These are phyloP conservation scores for Colletotrichum magnum DNA, from an alignment of 2,329 filamentous ascomycete genomes.

Conservation along the genomic window DNA sequence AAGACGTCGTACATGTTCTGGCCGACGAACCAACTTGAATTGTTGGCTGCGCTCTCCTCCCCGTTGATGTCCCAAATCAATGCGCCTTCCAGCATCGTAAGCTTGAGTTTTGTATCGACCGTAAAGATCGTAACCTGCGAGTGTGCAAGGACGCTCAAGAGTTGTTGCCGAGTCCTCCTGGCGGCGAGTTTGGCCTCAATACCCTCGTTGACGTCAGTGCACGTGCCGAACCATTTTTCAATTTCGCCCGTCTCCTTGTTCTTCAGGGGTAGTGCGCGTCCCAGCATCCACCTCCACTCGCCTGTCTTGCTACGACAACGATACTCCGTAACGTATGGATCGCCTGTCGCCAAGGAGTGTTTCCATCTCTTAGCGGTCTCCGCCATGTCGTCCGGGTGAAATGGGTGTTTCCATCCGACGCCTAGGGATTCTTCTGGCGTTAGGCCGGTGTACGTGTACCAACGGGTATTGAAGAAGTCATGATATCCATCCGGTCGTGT, in stretches of 20 bases:
- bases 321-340: conserved; percentile 79
- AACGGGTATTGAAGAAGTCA: conserved; percentile 84
- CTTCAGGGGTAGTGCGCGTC: conserved; percentile 77
- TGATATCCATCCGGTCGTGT: conserved; percentile 74
- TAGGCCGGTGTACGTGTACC: conserved; percentile 84
- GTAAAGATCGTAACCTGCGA: conserved; percentile 84
- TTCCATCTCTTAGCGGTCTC: conserved; percentile 71
- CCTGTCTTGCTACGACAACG: conserved; percentile 77
- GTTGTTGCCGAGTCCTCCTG: conserved; percentile 76
- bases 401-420: conserved; percentile 72
- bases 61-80: conserved; percentile 67
- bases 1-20: conserved; percentile 77
- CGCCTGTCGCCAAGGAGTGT: conserved; percentile 75
- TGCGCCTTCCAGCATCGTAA: conserved; percentile 80
- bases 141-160: conserved; percentile 81
- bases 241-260: conserved; percentile 77
- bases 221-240: conserved; percentile 86
- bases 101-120: conserved; percentile 71
- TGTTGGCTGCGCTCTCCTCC: conserved; percentile 48
- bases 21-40: conserved; percentile 68
- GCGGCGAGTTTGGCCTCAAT: conserved; percentile 78
- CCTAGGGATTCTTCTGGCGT: conserved; percentile 74
- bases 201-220: conserved; percentile 83
- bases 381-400: conserved; percentile 79
- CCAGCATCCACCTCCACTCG: conserved; percentile 85